These are phyloP conservation scores for Fusarium lateritium DNA, from an alignment of 2,329 filamentous ascomycete genomes.

Conservation along the genomic window DNA sequence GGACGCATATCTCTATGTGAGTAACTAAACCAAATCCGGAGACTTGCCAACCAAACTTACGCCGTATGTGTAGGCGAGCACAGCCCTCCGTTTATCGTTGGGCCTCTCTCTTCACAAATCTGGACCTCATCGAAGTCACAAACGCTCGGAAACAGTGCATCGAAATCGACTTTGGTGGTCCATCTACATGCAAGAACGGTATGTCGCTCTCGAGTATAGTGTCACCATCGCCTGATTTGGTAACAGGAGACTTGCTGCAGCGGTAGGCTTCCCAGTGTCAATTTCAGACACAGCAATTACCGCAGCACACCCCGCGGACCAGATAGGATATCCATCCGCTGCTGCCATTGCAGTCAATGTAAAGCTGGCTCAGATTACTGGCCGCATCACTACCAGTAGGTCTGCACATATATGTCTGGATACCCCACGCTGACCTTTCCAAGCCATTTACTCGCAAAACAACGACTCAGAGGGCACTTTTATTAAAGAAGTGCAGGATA, in stretches of 20 bases:
- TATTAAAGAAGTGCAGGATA: conserved; percentile 34
- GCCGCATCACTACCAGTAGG: conserved; percentile 31
- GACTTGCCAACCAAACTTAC: neutral
- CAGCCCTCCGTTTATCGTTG: conserved; percentile 22
- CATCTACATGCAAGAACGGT: conserved; percentile 38
- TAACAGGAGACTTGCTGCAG: conserved; percentile 33
- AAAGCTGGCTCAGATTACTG: conserved; percentile 26
- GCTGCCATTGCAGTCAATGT: conserved; percentile 33
- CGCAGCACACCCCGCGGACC: conserved; percentile 15
- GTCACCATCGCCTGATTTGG: neutral
- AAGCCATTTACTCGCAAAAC: conserved; percentile 36
- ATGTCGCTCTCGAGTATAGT: neutral
- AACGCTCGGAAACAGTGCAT: conserved; percentile 34
- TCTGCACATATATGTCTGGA: neutral
- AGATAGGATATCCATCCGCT: conserved; percentile 28
- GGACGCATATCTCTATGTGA: conserved; percentile 35
- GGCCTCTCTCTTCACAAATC: conserved; percentile 6
- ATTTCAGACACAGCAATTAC: conserved; percentile 32
- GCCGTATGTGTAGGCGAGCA: conserved; percentile 18
- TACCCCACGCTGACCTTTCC: neutral
- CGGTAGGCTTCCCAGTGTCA: conserved; percentile 28
- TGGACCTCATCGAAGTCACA: conserved; percentile 19
- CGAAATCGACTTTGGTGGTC: conserved; percentile 34
- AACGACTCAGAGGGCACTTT: conserved; percentile 18
- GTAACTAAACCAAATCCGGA: neutral